Percentiles rank a stretch among this genome's conserved stretches.
phyloP scores from a whole-genome alignment of 345 rosid genomes.

The Brassica juncea region DNA sequence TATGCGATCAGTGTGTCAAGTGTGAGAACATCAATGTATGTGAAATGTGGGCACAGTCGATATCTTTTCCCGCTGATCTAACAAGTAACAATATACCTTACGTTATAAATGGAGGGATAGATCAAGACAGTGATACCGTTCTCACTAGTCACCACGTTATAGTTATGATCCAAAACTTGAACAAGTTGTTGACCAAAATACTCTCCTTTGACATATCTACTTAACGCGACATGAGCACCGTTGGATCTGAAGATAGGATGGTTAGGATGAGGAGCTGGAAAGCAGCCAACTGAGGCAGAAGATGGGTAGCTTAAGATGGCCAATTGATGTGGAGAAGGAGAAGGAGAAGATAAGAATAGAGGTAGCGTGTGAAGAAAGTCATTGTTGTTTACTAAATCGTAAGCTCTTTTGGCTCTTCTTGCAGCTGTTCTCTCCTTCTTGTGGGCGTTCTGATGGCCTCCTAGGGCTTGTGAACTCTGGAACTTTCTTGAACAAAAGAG shows the following conservation, averaged over 20 bases:
- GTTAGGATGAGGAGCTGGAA: slow-evolving; percentile 20
- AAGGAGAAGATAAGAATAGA: slow-evolving; percentile 39
- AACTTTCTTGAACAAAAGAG: slow-evolving; percentile 82
- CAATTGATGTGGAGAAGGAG: slow-evolving; percentile 48
- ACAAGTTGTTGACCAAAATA: slow-evolving; percentile 24
- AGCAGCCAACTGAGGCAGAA: slow-evolving; percentile 45
- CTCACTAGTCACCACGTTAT: slow-evolving; percentile 17
- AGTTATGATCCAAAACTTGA: slow-evolving; percentile 24
- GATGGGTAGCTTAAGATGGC: slow-evolving; percentile 54
- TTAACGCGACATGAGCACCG: slow-evolving; percentile 32
- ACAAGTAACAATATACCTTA: neutral
- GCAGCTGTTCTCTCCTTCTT: slow-evolving; percentile 83
- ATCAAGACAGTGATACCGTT: slow-evolving; percentile 58
- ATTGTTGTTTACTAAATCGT: slow-evolving; percentile 45
- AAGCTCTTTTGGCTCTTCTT: slow-evolving; percentile 63
- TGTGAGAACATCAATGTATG: neutral
- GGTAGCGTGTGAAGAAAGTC: slow-evolving; percentile 39
- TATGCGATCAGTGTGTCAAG: neutral
- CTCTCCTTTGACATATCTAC: slow-evolving; percentile 46
- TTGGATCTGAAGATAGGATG: slow-evolving; percentile 41
- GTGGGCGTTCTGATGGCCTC: slow-evolving; percentile 98
- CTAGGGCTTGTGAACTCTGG: slow-evolving; percentile 88
- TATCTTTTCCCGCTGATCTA: neutral
- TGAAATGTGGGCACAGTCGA: neutral
- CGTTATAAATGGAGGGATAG: slow-evolving; percentile 78